These are phyloP conservation scores for Omphalotus olearius DNA, from an alignment of 1,284 basidiomycete genomes.

Conservation along the genomic window DNA sequence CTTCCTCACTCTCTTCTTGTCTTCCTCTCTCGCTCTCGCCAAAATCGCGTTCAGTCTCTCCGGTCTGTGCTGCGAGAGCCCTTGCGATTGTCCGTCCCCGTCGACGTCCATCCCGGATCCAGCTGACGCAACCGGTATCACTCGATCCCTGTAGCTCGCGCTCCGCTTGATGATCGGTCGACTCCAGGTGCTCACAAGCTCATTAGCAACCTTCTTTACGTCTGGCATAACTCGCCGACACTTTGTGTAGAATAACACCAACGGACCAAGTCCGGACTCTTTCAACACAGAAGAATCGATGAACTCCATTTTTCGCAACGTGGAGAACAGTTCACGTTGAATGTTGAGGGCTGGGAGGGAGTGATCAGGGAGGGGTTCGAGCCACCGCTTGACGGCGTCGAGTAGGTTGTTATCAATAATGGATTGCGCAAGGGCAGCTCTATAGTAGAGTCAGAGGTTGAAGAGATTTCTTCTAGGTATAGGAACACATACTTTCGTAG, in stretches of 20 bases:
- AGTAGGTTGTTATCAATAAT: constrained; percentile 95
- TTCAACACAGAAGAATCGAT: constrained; percentile 92
- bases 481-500: constrained; percentile 78
- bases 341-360: constrained; percentile 96
- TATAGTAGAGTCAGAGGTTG: constrained; percentile 25
- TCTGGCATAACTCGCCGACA: constrained; percentile 84
- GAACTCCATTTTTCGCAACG: constrained; percentile 83
- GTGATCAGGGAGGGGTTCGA: constrained; percentile 91
- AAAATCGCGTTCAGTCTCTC: constrained; percentile 62
- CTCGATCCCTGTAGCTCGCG: constrained; percentile 77
- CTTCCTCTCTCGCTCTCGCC: constrained; percentile 61
- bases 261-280: constrained; percentile 87
- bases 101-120: constrained; percentile 5
- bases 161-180: constrained; percentile 93
- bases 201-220: constrained; percentile 78
- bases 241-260: constrained; percentile 95
- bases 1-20: constrained; percentile 63
- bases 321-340: constrained; percentile 87
- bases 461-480: not conserved
- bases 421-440: constrained; percentile 82
- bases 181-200: constrained; percentile 86
- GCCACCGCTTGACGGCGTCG: constrained; percentile 87
- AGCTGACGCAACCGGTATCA: constrained; percentile 49
- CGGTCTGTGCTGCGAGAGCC: constrained; percentile 21
- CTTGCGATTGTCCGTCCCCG: constrained; percentile 23